Conservation (phyloP, 257 asterid genomes). For the Osmanthus fragrans region DNA sequence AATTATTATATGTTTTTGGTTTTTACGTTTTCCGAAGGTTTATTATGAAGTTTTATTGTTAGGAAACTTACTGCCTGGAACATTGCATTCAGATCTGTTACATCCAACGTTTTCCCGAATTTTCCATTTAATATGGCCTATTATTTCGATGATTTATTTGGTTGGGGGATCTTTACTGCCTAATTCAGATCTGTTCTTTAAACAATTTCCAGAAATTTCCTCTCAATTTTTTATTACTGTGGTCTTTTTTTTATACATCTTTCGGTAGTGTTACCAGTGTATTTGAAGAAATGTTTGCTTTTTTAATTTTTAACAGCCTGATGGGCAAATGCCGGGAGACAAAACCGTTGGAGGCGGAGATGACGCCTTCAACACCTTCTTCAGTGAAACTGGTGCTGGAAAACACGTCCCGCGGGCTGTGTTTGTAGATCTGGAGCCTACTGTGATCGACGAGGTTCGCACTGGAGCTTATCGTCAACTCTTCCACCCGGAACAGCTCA, state of each 20-base stretch:
- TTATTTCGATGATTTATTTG: background rate
- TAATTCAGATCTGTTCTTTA: background rate
- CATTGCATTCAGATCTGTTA: background rate
- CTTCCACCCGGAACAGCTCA: conserved; percentile 93
- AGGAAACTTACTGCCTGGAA: background rate
- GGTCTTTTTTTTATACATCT: background rate
- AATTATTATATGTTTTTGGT: background rate
- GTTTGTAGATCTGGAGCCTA: conserved; percentile 92
- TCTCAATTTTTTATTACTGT: background rate
- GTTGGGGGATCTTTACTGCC: background rate
- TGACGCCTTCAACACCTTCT: conserved; percentile 93
- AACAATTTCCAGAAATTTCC: background rate
- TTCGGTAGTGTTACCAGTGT: too few species aligned
- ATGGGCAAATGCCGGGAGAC: conserved; percentile 93
- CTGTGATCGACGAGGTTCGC: conserved; percentile 91
- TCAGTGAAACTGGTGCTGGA: conserved; percentile 96
- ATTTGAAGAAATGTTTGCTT: background rate
- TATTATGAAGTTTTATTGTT: background rate
- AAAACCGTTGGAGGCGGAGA: conserved; percentile 90
- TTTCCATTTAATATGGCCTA: background rate
- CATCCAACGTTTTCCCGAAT: background rate
- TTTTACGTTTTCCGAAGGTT: background rate
- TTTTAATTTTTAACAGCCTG: conserved; percentile 49
- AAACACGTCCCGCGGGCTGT: conserved; percentile 96
- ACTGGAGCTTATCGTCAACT: conserved; percentile 89